A percentile compares a stretch with the other conserved stretches of the same genome.
Evolutionary conservation across 441 rosid species (phyloP).

Genomic region (Capsella rubella): DNA sequence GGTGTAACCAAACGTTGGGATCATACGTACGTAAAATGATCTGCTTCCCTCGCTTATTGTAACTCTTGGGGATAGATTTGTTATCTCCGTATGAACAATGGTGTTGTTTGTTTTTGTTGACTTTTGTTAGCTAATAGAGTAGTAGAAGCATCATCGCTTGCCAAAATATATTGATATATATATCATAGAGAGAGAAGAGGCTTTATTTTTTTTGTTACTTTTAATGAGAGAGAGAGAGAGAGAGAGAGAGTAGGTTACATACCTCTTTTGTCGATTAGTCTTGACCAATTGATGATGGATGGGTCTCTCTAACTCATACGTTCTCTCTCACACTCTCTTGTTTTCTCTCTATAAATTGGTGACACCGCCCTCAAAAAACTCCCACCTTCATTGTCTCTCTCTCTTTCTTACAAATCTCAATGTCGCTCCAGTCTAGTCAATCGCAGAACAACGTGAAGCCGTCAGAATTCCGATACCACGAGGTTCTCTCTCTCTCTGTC

Average conservation of each 20-base stretch:
- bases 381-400: neutral
- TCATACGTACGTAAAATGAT: constrained; percentile 49
- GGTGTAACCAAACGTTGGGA: constrained; percentile 72
- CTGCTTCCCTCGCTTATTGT: neutral
- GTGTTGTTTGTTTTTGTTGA: neutral
- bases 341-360: constrained; percentile 10
- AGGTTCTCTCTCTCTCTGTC: constrained; percentile 28
- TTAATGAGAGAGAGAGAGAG: too few species aligned
- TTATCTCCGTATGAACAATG: neutral
- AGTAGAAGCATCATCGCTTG: neutral
- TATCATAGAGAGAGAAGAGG: neutral
- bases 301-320: constrained; percentile 25
- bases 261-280: constrained; percentile 2
- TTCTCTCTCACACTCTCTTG: neutral
- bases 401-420: neutral
- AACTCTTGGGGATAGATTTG: neutral
- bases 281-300: neutral
- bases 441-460: constrained; percentile 31
- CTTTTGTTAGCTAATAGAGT: neutral
- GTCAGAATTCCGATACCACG: constrained; percentile 32
- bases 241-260: neutral
- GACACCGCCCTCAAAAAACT: neutral
- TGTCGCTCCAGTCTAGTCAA: neutral
- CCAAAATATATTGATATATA: neutral
- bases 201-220: neutral